Conservation (phyloP, 2,329 filamentous ascomycete species). For the Ceratocystis ficicola region DNA sequence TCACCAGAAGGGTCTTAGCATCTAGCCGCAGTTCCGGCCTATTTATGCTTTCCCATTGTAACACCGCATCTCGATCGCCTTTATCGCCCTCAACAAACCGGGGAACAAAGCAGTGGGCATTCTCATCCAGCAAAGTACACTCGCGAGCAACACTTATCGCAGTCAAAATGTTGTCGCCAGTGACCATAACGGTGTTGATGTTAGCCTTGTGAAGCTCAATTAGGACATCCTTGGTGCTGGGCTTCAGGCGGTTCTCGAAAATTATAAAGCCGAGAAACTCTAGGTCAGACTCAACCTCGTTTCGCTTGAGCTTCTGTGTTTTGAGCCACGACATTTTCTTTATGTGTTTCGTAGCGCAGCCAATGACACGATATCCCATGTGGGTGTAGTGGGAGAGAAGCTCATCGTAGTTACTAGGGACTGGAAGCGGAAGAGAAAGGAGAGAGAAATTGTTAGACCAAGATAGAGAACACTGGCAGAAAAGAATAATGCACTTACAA, state of each 20-base stretch:
- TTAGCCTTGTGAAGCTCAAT: constrained; percentile 70
- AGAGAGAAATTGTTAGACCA: background rate
- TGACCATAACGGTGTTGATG: constrained; percentile 90
- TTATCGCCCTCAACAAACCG: constrained; percentile 60
- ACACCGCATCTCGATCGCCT: constrained; percentile 40
- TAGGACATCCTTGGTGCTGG: constrained; percentile 68
- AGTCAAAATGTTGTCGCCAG: constrained; percentile 93
- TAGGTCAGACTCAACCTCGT: constrained; percentile 70
- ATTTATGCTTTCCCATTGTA: constrained; percentile 93
- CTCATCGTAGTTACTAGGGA: constrained; percentile 83
- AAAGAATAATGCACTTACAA: constrained; percentile 40
- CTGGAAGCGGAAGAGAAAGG: constrained; percentile 28
- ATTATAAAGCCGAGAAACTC: constrained; percentile 94
- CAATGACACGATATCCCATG: constrained; percentile 90
- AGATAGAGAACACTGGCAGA: background rate
- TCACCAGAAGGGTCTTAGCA: constrained; percentile 58
- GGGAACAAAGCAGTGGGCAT: constrained; percentile 83
- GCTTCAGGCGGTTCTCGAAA: constrained; percentile 97
- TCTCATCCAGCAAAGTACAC: constrained; percentile 67
- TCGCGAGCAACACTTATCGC: constrained; percentile 92
- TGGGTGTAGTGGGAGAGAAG: constrained; percentile 85
- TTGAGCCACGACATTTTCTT: constrained; percentile 86
- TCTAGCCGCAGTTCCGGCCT: constrained; percentile 59
- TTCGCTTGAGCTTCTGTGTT: constrained; percentile 81
- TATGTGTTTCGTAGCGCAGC: constrained; percentile 80